Conservation (phyloP, 371 early-diverging fungal genomes). For the Mortierella polycephala region DNA sequence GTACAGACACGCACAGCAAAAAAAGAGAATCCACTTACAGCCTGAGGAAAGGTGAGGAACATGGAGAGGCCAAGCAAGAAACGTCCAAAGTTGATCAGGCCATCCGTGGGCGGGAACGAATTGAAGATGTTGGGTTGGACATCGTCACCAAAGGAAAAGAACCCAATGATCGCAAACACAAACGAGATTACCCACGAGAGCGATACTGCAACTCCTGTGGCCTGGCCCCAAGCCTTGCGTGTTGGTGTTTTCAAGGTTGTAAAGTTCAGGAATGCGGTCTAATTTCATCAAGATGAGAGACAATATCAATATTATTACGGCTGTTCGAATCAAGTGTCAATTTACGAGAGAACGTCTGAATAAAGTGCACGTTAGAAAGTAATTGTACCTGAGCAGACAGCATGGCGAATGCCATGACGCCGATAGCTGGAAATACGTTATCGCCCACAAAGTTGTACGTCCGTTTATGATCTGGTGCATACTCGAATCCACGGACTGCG, state of each 20-base stretch:
- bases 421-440: slow-evolving; percentile 66
- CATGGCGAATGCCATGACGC: slow-evolving; percentile 75
- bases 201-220: slow-evolving; percentile 59
- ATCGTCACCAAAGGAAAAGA: slow-evolving; percentile 65
- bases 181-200: slow-evolving; percentile 66
- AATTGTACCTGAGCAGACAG: slow-evolving; percentile 62
- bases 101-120: slow-evolving; percentile 65
- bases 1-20: background rate
- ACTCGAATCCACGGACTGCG: slow-evolving; percentile 62
- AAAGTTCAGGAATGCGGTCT: slow-evolving; percentile 63
- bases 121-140: slow-evolving; percentile 67
- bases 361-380: background rate
- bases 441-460: slow-evolving; percentile 59
- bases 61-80: slow-evolving; percentile 65
- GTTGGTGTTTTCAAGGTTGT: slow-evolving; percentile 61
- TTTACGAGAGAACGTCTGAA: background rate
- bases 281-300: background rate
- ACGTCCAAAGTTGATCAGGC: slow-evolving; percentile 64
- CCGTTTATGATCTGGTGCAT: slow-evolving; percentile 62
- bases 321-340: background rate
- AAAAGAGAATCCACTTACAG: slow-evolving; percentile 8
- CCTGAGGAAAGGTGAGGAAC: slow-evolving; percentile 59
- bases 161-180: slow-evolving; percentile 69
- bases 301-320: no score
- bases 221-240: slow-evolving; percentile 58